A percentile compares a stretch with the other conserved stretches of the same genome.
These are phyloP conservation scores for Cyathus pygmaeus DNA, from an alignment of 1,284 basidiomycete species.

Conservation along the genomic window DNA sequence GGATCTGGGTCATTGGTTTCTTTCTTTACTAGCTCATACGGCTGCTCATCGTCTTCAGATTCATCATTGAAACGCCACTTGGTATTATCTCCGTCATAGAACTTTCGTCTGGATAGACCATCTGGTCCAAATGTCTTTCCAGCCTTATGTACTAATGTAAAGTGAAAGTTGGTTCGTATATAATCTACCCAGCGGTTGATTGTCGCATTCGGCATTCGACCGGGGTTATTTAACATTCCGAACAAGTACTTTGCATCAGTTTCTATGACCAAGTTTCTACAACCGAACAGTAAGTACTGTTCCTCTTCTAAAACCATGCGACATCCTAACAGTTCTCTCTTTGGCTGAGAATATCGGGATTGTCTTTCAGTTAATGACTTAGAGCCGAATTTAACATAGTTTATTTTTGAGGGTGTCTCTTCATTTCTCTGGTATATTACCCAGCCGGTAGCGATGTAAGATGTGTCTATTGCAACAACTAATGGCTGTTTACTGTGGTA, in stretches of 20 bases:
- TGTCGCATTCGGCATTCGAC: background rate
- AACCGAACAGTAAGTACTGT: background rate
- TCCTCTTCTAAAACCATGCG: background rate
- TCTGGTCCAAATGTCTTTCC: constrained; percentile 1
- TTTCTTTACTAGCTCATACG: background rate
- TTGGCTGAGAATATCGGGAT: background rate
- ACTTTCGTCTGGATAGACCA: background rate
- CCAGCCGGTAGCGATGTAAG: background rate
- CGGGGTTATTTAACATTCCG: background rate
- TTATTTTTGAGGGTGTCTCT: background rate
- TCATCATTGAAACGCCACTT: background rate
- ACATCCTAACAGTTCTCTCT: background rate
- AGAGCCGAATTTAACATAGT: background rate
- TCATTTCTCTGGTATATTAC: background rate
- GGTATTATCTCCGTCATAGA: background rate
- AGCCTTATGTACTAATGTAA: background rate
- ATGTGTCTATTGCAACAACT: background rate
- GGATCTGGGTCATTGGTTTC: background rate
- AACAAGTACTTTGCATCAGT: background rate
- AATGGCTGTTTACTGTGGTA: background rate
- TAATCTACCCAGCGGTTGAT: background rate
- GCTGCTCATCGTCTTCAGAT: background rate
- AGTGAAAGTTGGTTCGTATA: background rate
- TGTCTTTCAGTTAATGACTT: background rate
- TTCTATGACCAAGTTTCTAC: background rate